Evolutionary conservation across 73 alveolate species (phyloP).

Genomic region (Stentor coeruleus): DNA sequence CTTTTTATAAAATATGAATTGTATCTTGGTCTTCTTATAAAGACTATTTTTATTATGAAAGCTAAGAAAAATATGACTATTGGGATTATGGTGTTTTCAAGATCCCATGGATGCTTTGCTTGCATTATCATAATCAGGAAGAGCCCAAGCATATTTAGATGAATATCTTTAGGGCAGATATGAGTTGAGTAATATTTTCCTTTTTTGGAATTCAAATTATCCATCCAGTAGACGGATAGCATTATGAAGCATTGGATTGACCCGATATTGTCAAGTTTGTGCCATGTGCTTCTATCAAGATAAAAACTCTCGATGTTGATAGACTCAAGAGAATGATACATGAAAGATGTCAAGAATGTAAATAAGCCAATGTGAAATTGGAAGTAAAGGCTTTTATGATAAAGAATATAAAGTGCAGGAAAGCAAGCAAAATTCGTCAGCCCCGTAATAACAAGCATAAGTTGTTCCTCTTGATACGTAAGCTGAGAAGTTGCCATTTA

Average conservation of each 20-base stretch:
- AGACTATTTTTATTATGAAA: background rate
- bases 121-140: background rate
- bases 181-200: background rate
- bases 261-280: constrained; percentile 4
- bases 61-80: background rate
- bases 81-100: background rate
- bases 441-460: background rate
- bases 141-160: background rate
- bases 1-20: background rate
- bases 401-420: background rate
- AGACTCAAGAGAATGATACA: background rate
- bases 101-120: background rate
- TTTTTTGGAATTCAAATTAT: background rate
- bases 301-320: background rate
- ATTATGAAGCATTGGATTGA: background rate
- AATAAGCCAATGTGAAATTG: background rate
- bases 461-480: background rate
- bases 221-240: background rate
- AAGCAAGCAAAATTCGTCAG: background rate
- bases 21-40: background rate
- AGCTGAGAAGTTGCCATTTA: no score
- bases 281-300: background rate
- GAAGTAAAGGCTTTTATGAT: background rate
- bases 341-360: background rate
- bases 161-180: background rate